phyloP scores from a whole-genome alignment of 306 rosid genomes.

The Quercus agrifolia region DNA sequence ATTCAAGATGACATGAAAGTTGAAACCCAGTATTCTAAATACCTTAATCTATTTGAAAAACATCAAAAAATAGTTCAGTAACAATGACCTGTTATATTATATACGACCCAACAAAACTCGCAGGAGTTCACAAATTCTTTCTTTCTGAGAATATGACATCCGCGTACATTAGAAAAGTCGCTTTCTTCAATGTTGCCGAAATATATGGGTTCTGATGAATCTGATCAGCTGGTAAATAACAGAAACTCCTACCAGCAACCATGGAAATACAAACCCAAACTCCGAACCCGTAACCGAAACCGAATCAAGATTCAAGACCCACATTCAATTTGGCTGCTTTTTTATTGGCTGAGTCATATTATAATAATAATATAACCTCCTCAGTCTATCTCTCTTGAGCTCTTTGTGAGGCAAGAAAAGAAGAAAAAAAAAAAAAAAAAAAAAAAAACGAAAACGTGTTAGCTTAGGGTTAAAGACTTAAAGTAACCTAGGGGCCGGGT shows the following conservation, averaged over 20 bases:
- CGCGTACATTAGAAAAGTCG: neutral
- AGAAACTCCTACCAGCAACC: neutral
- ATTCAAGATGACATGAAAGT: neutral
- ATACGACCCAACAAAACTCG: neutral
- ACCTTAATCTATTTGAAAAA: neutral
- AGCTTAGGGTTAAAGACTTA: neutral
- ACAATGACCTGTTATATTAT: neutral
- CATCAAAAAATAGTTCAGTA: neutral
- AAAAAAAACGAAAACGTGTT: constrained; percentile 19
- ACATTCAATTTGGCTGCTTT: neutral
- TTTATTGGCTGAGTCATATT: neutral
- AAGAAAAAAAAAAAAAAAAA: no score
- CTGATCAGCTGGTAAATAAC: neutral
- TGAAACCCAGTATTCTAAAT: neutral
- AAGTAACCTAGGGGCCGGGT: neutral
- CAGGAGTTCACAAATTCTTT: neutral
- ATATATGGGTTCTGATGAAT: neutral
- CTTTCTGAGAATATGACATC: neutral
- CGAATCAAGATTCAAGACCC: neutral
- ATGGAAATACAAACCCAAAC: neutral
- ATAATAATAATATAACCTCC: neutral
- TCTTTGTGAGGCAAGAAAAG: neutral
- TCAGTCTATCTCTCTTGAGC: neutral
- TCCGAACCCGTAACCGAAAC: neutral
- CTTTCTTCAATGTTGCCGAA: neutral